phyloP scores from a whole-genome alignment of 2,329 filamentous ascomycete genomes.

The Blastomyces parvus region DNA sequence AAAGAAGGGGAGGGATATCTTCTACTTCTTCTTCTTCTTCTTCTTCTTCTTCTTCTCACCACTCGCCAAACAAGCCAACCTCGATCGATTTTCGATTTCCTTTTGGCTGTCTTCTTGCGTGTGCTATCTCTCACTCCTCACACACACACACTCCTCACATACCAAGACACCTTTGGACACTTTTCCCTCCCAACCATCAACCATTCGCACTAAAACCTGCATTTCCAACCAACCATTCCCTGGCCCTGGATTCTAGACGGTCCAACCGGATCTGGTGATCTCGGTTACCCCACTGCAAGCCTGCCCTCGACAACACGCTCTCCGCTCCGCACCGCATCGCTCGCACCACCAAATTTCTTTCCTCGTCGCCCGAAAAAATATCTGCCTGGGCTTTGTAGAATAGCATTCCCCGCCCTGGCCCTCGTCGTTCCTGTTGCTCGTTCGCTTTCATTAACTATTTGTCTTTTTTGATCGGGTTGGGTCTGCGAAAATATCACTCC shows the following conservation, averaged over 20 bases:
- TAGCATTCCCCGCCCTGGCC: background rate
- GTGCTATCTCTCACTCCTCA: too few species aligned
- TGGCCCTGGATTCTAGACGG: background rate
- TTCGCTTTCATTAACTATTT: too few species aligned
- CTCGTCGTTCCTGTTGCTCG: too few species aligned
- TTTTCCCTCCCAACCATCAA: background rate
- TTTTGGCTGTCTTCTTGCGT: background rate
- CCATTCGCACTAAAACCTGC: conserved; percentile 3
- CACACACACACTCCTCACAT: too few species aligned
- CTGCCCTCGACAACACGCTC: background rate
- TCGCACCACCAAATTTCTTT: background rate
- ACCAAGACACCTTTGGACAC: background rate
- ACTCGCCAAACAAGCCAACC: background rate
- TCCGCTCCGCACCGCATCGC: too few species aligned
- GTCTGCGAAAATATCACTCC: too few species aligned
- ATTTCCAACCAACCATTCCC: background rate
- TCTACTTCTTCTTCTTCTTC: background rate
- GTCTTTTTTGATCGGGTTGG: too few species aligned
- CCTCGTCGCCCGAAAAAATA: background rate
- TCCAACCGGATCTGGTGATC: conserved; percentile 9
- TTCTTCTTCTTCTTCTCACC: background rate
- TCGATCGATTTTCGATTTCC: background rate
- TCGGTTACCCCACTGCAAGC: conserved; percentile 8
- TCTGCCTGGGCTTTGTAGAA: background rate
- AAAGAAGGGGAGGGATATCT: background rate